Base-by-base conservation (phyloP, 192 early-diverging fungal genomes). In the Coemansia sp. region DNA sequence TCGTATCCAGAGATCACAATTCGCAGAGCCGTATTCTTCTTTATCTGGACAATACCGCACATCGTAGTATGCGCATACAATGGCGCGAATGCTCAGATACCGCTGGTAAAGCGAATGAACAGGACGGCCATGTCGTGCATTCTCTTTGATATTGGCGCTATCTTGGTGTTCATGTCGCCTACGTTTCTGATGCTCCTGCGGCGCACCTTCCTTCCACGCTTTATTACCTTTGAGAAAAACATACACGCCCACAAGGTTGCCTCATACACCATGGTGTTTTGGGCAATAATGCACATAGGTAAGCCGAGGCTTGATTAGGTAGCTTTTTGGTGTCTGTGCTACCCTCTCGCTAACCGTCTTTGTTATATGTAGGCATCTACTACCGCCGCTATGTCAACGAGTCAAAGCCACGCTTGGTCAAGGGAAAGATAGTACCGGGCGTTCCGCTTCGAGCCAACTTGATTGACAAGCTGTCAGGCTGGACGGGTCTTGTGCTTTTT, bases 81-180 rank as follows among this genome's bases (percentile, higher is more conserved):
- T 34, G 62, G 59, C 14, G 16, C 65, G 9, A 34, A 63, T 39
- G 35, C 28, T 2, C 39, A 64, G 43, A 36, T 40, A 5, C 48
- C 48, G 13, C 53, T 65, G 26, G 26, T 40, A 20, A 76, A 70
- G 53, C n/a, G 28, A 13, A 63, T 76, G 56, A 73, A 76, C 48
- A 43, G 14, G 16, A 56, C 67, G 8, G 51, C 68, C 5, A 82
- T 72, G 70, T 46, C 56, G 6, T 60, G 70, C 36, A 76, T 67
- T 14, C 16, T 76, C 57, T 71, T 89, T 40, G 86, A 87, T 38
- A 51, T 88, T 46, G 90, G 86, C 18, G 73, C 92, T 16, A 86
- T 96, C 55, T 79, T 95, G 34, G 80, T 95, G 58, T 90, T 93
- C 23, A 91, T 96, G 70, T 95, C 92, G 66, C 84, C 91, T 11